A percentile compares a stretch with the other conserved stretches of the same genome.
phyloP scores from a whole-genome alignment of 768 basidiomycete species.

The Leccinum uliginosum region DNA sequence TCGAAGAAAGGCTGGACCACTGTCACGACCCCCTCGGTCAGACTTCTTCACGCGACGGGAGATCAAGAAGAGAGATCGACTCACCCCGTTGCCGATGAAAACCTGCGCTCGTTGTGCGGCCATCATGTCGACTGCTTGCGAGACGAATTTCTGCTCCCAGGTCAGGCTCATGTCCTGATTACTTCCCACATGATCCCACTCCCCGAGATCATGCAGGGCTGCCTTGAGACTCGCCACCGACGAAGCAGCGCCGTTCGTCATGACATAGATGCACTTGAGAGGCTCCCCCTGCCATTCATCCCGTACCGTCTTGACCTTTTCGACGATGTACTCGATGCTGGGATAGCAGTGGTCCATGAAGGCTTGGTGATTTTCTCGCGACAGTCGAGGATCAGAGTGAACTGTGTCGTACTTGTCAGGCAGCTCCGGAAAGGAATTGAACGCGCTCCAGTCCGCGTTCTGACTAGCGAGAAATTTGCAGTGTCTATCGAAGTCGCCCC shows the following conservation, averaged over 20 bases:
- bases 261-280: slow-evolving; percentile 39
- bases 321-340: slow-evolving; percentile 36
- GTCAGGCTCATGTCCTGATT: slow-evolving; percentile 39
- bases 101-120: slow-evolving; percentile 42
- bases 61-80: slow-evolving; percentile 9
- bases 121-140: slow-evolving; percentile 47
- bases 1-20: slow-evolving; percentile 41
- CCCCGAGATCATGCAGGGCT: slow-evolving; percentile 27
- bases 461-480: slow-evolving; percentile 36
- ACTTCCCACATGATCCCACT: slow-evolving; percentile 37
- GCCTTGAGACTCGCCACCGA: slow-evolving; percentile 39
- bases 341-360: slow-evolving; percentile 42
- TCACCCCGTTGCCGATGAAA: slow-evolving; percentile 52
- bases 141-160: slow-evolving; percentile 39
- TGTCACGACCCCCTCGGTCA: slow-evolving; percentile 10
- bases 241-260: slow-evolving; percentile 40
- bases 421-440: slow-evolving; percentile 40
- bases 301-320: slow-evolving; percentile 33
- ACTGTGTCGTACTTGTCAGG: slow-evolving; percentile 35
- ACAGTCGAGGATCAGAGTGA: slow-evolving; percentile 20
- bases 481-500: slow-evolving; percentile 45
- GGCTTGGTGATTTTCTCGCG: slow-evolving; percentile 19
- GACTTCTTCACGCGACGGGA: background rate
- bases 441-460: slow-evolving; percentile 36
- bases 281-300: slow-evolving; percentile 14